Conservation (phyloP, 352 stramenopile genomes). For the Globisporangium nodosum region DNA sequence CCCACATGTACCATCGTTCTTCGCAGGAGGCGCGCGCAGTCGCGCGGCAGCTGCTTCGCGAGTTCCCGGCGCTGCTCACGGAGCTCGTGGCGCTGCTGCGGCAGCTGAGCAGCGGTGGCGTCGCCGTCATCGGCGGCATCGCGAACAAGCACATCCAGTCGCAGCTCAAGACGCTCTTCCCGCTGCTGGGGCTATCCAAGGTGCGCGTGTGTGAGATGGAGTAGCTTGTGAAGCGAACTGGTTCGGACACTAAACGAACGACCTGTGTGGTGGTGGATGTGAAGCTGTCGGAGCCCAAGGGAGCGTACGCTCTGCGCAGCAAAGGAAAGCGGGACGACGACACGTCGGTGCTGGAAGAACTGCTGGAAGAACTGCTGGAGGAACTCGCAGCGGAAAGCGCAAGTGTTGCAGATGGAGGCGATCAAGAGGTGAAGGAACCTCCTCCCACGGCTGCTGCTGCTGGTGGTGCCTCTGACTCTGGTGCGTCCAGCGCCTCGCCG, state of each 20-base stretch:
- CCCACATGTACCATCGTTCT: constrained; percentile 13
- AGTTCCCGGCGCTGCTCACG: constrained; percentile 56
- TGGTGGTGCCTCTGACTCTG: not conserved
- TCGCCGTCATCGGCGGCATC: constrained; percentile 71
- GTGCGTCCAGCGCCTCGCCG: not conserved
- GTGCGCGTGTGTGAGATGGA: constrained; percentile 14
- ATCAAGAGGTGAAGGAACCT: not conserved
- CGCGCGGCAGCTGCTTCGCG: constrained; percentile 46
- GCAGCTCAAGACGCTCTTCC: constrained; percentile 65
- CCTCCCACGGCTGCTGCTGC: not conserved
- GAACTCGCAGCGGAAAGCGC: constrained; percentile 25
- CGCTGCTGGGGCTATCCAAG: constrained; percentile 61
- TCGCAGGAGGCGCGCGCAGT: constrained; percentile 38
- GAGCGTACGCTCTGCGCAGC: constrained; percentile 39
- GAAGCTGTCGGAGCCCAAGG: constrained; percentile 48
- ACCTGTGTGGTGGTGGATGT: not conserved
- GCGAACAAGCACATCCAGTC: constrained; percentile 63
- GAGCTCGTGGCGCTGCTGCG: constrained; percentile 68
- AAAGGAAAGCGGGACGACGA: constrained; percentile 7
- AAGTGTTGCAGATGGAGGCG: constrained; percentile 1
- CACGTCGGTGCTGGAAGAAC: constrained; percentile 41
- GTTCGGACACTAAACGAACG: not conserved
- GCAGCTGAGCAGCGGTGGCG: constrained; percentile 71
- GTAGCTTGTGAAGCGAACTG: not conserved
- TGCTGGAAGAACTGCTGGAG: constrained; percentile 48